Base-by-base conservation (phyloP, 176 grass and related monocot species). In the Dactylis glomerata region DNA sequence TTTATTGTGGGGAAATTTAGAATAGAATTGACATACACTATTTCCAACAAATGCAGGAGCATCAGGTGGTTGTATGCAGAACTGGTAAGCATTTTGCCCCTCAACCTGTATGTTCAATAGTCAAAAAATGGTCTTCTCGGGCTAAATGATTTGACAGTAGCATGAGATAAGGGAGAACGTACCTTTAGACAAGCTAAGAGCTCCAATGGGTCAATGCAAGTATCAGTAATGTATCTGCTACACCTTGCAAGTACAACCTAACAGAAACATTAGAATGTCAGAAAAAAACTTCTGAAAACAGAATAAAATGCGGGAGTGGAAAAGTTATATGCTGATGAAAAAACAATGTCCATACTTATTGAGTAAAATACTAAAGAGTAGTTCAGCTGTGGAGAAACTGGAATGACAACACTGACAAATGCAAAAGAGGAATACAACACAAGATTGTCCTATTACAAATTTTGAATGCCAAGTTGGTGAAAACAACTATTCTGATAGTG, bases 1-100 rank as follows among this genome's bases (percentile, higher is more conserved):
- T n/a, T n/a, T n/a, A n/a, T n/a, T n/a, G n/a, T n/a, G n/a, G n/a
- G n/a, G n/a, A n/a, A n/a, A n/a, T n/a, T n/a, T n/a, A n/a, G n/a
- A n/a, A n/a, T n/a, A n/a, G n/a, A n/a, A n/a, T n/a, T n/a, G 79
- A 81, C 96, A 87, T 99, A 99, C 93, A 32, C 92, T 99, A 92
- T 96, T 99, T 86, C 91, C 96, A 64, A 99, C 88, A 86, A 99
- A 99, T 10, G 93, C 88, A 76, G 96, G 91, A 56, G 88, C 91
- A 83, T 87, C 84, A 24, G 84, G 88, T 87, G 96, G 93, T 54
- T 94, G 93, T 86, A 99, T 89, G 76, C 90, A 99, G 82, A 99
- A 99, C 55, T 99, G 90, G 52, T 96, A 99, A 70, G 93, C 89
- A 84, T 99, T 96, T 92, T 99, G 93, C 70, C 93, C 90, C 90